phyloP scores from a whole-genome alignment of 768 basidiomycete genomes.

The Boletellus emodensis region DNA sequence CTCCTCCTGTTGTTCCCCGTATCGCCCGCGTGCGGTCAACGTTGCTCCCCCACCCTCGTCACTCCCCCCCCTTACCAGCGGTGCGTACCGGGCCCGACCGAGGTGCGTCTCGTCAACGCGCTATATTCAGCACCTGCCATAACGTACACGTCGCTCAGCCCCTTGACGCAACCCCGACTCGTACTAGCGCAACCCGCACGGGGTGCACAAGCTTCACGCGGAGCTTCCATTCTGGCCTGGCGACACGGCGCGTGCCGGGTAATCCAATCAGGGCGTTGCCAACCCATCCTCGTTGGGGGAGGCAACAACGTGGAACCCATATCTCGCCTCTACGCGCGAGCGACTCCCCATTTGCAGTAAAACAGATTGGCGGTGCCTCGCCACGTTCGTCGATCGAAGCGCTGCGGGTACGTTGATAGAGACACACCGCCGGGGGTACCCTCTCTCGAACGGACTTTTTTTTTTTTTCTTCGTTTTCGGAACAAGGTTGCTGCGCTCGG shows the following conservation, averaged over 20 bases:
- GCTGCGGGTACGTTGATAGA: too few relatives aligned
- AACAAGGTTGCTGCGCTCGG: constrained; percentile 1
- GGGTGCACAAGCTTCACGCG: neutral
- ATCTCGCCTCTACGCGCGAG: neutral
- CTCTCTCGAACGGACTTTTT: too few relatives aligned
- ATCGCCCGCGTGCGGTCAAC: neutral
- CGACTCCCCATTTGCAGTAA: too few relatives aligned
- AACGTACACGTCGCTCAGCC: too few relatives aligned
- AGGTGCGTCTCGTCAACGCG: constrained; percentile 3
- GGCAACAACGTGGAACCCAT: neutral
- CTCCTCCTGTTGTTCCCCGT: neutral
- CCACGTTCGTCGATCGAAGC: too few relatives aligned
- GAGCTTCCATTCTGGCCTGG: neutral
- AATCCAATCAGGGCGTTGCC: too few relatives aligned
- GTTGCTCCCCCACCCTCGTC: too few relatives aligned
- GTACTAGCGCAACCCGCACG: too few relatives aligned
- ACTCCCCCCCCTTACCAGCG: too few relatives aligned
- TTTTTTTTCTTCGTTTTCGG: too few relatives aligned
- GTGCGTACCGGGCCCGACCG: neutral
- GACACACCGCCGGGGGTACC: too few relatives aligned
- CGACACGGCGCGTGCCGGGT: neutral
- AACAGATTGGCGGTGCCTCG: neutral
- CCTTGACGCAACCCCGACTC: too few relatives aligned
- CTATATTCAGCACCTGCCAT: neutral
- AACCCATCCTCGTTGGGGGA: neutral